Conservation (phyloP, 2,329 filamentous ascomycete species). For the Microsporum ferrugineum region DNA sequence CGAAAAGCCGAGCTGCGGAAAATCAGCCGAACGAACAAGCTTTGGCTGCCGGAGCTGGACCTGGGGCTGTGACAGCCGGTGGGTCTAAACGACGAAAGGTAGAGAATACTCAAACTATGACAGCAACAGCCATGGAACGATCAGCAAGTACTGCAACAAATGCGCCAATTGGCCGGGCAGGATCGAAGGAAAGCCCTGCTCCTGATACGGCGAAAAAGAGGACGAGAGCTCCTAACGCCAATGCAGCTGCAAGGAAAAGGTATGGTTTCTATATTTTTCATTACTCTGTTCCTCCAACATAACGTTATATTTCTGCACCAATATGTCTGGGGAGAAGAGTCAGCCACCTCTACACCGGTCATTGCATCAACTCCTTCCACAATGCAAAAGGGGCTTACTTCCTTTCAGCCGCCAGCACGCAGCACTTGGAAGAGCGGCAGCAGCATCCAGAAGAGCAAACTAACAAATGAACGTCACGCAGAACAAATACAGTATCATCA, state of each 20-base stretch:
- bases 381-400: neutral
- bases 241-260: constrained; percentile 60
- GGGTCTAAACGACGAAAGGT: constrained; percentile 68
- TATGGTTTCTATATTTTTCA: constrained; percentile 29
- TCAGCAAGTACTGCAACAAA: constrained; percentile 28
- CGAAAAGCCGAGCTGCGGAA: constrained; percentile 37
- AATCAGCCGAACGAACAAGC: neutral
- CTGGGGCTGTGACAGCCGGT: constrained; percentile 23
- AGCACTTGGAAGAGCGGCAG: neutral
- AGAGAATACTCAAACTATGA: constrained; percentile 48
- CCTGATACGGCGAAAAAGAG: constrained; percentile 58
- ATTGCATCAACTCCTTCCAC: neutral
- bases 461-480: constrained; percentile 16
- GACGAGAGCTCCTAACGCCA: constrained; percentile 59
- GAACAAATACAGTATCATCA: constrained; percentile 38
- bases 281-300: neutral
- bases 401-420: neutral
- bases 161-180: constrained; percentile 24
- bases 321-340: neutral
- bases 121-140: constrained; percentile 28
- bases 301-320: neutral
- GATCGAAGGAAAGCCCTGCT: constrained; percentile 54
- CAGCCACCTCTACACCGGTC: neutral
- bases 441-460: neutral
- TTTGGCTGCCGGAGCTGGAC: constrained; percentile 5